A percentile compares a stretch with the other conserved stretches of the same genome.
Evolutionary conservation across 805 yeast genomes (phyloP).

Genomic region (Ogataea saltuana): DNA sequence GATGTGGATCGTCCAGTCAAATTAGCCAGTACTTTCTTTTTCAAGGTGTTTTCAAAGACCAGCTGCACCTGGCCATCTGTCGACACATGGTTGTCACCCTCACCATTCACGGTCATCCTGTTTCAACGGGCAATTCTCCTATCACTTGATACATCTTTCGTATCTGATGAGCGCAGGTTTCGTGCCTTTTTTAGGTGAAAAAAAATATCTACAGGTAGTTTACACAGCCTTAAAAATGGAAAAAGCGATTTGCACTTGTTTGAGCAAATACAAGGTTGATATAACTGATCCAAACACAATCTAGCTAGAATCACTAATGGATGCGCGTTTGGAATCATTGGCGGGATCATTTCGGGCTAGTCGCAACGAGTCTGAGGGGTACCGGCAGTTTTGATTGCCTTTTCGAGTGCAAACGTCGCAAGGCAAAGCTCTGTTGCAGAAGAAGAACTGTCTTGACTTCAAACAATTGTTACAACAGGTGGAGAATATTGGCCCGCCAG

Average conservation of each 20-base stretch:
- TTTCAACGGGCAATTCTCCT: too few species aligned
- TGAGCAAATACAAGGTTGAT: too few species aligned
- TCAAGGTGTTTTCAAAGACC: neutral
- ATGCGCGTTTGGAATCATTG: too few species aligned
- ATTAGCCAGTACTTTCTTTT: constrained; percentile 15
- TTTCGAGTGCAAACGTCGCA: constrained; percentile 14
- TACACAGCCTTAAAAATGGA: too few species aligned
- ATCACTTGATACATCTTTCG: too few species aligned
- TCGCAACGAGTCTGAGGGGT: neutral
- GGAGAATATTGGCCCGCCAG: constrained; percentile 7
- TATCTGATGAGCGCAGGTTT: too few species aligned
- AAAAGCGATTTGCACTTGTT: too few species aligned
- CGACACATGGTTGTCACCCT: neutral
- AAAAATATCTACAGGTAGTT: too few species aligned
- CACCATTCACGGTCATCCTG: neutral
- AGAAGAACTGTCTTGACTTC: constrained; percentile 4
- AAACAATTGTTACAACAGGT: constrained; percentile 13
- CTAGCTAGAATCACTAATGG: too few species aligned
- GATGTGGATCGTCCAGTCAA: constrained; percentile 24
- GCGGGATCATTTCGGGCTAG: neutral
- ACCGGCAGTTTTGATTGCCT: constrained; percentile 5
- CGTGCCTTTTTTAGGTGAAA: too few species aligned
- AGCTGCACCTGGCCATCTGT: neutral
- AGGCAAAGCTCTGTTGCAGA: constrained; percentile 14
- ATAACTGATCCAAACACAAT: too few species aligned